phyloP scores from a whole-genome alignment of 768 basidiomycete genomes.

The Pholiota microspora region DNA sequence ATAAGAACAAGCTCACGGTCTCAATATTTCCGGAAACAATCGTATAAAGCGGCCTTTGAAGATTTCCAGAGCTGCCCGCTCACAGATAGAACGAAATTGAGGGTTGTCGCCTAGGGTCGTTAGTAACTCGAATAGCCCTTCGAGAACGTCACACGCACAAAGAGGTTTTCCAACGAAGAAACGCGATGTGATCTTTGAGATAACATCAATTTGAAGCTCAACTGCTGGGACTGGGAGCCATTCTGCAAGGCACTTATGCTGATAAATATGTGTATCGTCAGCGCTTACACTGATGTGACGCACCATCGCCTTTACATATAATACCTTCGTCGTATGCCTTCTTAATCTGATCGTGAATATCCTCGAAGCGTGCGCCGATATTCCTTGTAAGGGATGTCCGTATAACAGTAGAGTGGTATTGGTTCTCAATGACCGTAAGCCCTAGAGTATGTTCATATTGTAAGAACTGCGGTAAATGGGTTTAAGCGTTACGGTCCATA shows the following conservation, averaged over 20 bases:
- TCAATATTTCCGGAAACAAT: conserved; percentile 23
- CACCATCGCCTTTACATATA: conserved; percentile 4
- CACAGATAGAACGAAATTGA: conserved; percentile 13
- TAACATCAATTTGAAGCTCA: conserved; percentile 18
- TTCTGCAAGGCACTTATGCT: conserved; percentile 8
- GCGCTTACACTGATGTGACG: background rate
- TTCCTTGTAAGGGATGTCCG: conserved; percentile 31
- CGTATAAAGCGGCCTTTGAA: conserved; percentile 17
- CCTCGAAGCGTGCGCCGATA: conserved; percentile 19
- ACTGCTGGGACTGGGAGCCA: conserved; percentile 16
- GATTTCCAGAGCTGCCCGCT: conserved; percentile 17
- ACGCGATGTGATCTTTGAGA: conserved; percentile 21
- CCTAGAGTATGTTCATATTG: conserved; percentile 35
- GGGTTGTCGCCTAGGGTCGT: conserved; percentile 19
- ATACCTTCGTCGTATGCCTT: conserved; percentile 18
- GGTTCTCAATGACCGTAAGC: conserved; percentile 20
- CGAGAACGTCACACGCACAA: conserved; percentile 13
- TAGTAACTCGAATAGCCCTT: too few species aligned
- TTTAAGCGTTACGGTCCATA: background rate
- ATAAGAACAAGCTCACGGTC: conserved; percentile 22
- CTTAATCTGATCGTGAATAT: conserved; percentile 26
- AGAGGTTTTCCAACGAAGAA: conserved; percentile 27
- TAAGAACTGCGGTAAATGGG: conserved; percentile 19
- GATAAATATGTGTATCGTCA: too few species aligned
- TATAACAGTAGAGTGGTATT: conserved; percentile 31